These are phyloP conservation scores for Circinella minor DNA, from an alignment of 371 early-diverging fungal genomes.

Conservation along the genomic window DNA sequence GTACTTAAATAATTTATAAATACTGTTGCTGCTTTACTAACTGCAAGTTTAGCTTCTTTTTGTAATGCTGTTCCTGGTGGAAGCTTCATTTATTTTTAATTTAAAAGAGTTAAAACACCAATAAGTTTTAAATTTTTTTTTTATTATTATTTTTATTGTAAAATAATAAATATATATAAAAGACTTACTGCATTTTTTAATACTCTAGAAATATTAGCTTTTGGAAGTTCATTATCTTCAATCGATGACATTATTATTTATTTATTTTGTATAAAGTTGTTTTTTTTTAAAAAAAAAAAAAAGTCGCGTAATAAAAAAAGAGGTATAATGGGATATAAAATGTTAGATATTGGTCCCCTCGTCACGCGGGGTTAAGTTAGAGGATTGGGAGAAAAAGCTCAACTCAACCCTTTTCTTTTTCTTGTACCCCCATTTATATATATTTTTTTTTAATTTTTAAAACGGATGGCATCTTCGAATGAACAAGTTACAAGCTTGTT, in stretches of 20 bases:
- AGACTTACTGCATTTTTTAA: slow-evolving; percentile 58
- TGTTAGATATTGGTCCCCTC: no score
- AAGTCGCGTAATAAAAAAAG: not conserved
- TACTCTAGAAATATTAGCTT: slow-evolving; percentile 64
- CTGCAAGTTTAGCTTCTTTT: slow-evolving; percentile 65
- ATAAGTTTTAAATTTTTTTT: no score
- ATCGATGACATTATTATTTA: slow-evolving; percentile 40
- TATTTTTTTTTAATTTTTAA: not conserved
- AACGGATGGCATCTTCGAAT: slow-evolving; percentile 10
- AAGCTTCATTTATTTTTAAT: slow-evolving; percentile 37
- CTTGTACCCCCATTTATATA: no score
- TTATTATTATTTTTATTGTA: no score
- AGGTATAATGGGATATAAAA: not conserved
- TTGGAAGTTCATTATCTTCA: slow-evolving; percentile 63
- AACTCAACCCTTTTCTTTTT: no score
- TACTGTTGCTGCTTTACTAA: slow-evolving; percentile 64
- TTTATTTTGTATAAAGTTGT: not conserved
- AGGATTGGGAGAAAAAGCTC: no score
- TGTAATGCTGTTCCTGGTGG: slow-evolving; percentile 66
- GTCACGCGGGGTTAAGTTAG: no score
- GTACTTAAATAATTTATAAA: slow-evolving; percentile 68
- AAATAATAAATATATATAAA: not conserved
- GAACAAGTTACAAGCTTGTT: slow-evolving; percentile 26
- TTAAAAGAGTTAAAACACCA: no score
- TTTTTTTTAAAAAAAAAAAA: no score